phyloP scores from a whole-genome alignment of 2,329 filamentous ascomycete genomes.

The Aphanocladium album region DNA sequence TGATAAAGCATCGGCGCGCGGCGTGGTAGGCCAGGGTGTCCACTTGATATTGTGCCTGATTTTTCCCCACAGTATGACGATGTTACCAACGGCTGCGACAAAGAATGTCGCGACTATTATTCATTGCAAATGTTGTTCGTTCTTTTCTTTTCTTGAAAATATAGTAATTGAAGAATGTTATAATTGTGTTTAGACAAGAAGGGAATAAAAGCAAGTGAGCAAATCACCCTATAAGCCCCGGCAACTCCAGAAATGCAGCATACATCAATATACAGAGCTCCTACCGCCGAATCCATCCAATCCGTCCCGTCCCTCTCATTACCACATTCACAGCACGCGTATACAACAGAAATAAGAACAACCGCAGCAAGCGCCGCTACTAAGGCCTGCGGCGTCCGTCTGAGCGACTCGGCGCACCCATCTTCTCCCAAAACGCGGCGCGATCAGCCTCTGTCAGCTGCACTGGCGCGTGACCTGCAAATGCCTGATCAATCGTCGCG shows the following conservation, averaged over 20 bases:
- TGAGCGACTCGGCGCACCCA: background rate
- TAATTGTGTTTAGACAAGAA: background rate
- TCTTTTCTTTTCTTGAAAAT: constrained; percentile 26
- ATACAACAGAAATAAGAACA: no score
- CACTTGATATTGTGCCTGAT: constrained; percentile 3
- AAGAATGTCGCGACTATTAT: no score
- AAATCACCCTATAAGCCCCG: background rate
- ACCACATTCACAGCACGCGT: background rate
- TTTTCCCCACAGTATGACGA: background rate
- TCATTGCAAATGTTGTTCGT: background rate
- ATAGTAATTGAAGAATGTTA: constrained; percentile 29
- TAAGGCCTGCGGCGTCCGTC: background rate
- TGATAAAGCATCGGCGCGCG: background rate
- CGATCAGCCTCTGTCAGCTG: background rate
- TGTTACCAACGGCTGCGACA: background rate
- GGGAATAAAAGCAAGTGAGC: background rate
- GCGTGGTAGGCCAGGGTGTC: constrained; percentile 10
- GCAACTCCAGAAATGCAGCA: constrained; percentile 12
- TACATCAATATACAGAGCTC: constrained; percentile 13
- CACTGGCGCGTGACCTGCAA: background rate
- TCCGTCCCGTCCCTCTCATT: background rate
- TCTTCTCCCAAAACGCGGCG: background rate
- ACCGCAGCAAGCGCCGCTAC: background rate
- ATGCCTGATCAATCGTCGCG: background rate
- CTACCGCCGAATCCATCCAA: background rate